Base-by-base conservation (phyloP, 129 eudicot genomes). In the carrot (Daucus carota) region DNA sequence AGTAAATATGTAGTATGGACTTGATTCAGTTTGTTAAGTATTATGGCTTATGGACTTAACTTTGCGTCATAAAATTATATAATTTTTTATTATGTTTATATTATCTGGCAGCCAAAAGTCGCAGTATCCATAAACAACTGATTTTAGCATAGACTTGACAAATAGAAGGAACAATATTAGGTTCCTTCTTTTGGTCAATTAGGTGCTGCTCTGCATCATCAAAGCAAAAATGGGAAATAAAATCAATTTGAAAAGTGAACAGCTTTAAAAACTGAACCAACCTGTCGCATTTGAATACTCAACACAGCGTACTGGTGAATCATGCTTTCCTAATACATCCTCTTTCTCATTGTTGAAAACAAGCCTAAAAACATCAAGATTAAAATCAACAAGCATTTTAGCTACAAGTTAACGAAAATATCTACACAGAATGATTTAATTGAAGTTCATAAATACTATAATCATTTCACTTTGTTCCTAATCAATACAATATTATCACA, bases 271-370 rank as follows among this genome's bases (percentile, higher is more conserved):
- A 70, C 8, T 44, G 20, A 54, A 78, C 80, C 46, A 46, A 92
- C 98, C 98, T 75, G 98, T 93, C 36, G 90, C 88, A 44, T 90
- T 84, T n/a, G 98, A 93, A 82, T 90, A 93, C 41, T 93, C 98
- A 73, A 93, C 78, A 69, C 98, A 93, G 32, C 98, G 96, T 74
- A 93, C 97, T 73, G 94, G 97, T 71, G 95, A 96, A 81, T 93
- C 98, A 74, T 93, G 98, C 62, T 77, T 82, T 73, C 97, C 98
- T 82, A 94, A 84, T 48, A 91, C 77, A 78, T 94, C 97, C 83
- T 91, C 97, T 80, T 86, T 89, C 72, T 87, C 92, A 34, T 81
- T 59, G 83, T 84, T 86, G 80, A 94, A 94, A 62, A 87, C 90
- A 12, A 94, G 89, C 93, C 98, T 94, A 88, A 76, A 83, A 83